Percentiles rank a stretch among this genome's conserved stretches.
Evolutionary conservation across 495 filamentous ascomycete genomes (phyloP).

Genomic region (Filosporella fistucella): DNA sequence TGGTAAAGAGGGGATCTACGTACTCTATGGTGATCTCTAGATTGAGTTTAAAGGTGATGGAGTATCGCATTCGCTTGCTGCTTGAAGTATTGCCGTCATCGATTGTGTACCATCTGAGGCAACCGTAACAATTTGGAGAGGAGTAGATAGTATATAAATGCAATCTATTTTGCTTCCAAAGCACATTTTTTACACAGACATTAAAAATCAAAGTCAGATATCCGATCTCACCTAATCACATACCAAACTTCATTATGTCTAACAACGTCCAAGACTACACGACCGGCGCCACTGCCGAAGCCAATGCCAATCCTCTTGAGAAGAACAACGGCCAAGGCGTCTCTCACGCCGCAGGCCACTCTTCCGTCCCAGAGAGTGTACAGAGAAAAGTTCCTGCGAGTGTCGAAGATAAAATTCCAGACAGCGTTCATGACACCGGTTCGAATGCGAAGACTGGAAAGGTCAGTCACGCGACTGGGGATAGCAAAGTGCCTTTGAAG

Average conservation of each 20-base stretch:
- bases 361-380: background rate
- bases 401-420: background rate
- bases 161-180: too few species aligned
- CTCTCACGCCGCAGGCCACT: background rate
- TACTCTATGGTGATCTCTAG: too few species aligned
- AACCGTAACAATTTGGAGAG: too few species aligned
- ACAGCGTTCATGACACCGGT: background rate
- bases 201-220: too few species aligned
- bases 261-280: background rate
- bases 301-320: background rate
- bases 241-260: background rate
- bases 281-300: background rate
- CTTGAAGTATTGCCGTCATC: too few species aligned
- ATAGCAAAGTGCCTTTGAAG: background rate
- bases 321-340: background rate
- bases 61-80: too few species aligned
- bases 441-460: background rate
- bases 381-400: background rate
- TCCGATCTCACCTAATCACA: too few species aligned
- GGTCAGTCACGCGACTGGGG: background rate
- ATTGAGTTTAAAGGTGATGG: too few species aligned
- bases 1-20: too few species aligned
- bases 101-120: too few species aligned
- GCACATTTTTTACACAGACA: too few species aligned
- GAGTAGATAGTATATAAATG: too few species aligned